Base-by-base conservation (phyloP, 768 basidiomycete species). In the Trametes elegans region DNA sequence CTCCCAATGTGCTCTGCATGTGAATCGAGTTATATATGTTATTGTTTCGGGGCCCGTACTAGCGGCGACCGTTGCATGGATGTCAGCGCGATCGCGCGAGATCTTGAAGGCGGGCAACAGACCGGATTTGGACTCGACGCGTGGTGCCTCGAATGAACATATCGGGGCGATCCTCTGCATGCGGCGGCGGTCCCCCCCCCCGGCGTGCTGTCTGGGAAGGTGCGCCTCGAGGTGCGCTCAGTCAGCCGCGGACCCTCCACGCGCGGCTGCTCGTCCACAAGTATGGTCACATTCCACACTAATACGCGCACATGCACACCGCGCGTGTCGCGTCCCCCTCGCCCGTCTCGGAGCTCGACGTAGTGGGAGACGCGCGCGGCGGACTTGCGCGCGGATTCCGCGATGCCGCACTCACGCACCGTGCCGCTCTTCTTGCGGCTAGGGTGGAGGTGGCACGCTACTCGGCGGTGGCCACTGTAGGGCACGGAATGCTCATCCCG, bases 141-240 rank as follows among this genome's bases (percentile, higher is more conserved):
- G n/a, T n/a, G n/a, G 45, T 34, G 32, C 35, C 34, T 40, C 36
- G n/a, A 18, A 27, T n/a, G 48, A 29, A 38, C 48, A 36, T 18
- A 49, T 49, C 27, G 36, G 31, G 48, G 13, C n/a, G 48, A 49
- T 49, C 48, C 40, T 11, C 48, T 38, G 38, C 48, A 39, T 28
- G 36, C 45, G 32, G 21, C 9, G 36, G 36, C 45, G 21, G 32
- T 19, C 38, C 38, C 26, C 7, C 13, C 27, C 10, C 11, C 28
- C n/a, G n/a, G 19, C 29, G 32, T 21, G 40, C 32, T 16, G 50
- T 43, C 49, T 35, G 31, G 32, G 41, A 52, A 42, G 50, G 29
- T 18, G 19, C 21, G 39, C 50, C 50, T 52, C 50, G 41, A 42
- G 50, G 50, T 34, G 40, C 40, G 31, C 27, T 18, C 34, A 8